These are phyloP conservation scores for Peronospora destructor DNA, from an alignment of 352 stramenopile genomes.

Conservation along the genomic window DNA sequence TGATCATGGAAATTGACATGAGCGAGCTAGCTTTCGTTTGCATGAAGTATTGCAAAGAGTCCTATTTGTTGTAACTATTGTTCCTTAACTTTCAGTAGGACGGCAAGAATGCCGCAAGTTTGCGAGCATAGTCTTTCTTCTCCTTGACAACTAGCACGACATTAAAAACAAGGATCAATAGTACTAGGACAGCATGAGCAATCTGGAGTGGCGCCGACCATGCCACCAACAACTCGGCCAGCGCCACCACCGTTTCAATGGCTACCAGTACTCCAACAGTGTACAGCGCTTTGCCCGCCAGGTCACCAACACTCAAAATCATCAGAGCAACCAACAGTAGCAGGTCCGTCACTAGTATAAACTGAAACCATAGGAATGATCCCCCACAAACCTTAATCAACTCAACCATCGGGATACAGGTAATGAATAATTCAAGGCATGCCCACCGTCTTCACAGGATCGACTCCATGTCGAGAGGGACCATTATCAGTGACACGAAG, in stretches of 20 bases:
- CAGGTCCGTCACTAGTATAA: slow-evolving; percentile 40
- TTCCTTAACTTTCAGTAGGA: slow-evolving; percentile 22
- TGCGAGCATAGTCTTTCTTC: slow-evolving; percentile 22
- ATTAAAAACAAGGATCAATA: slow-evolving; percentile 28
- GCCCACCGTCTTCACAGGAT: slow-evolving; percentile 28
- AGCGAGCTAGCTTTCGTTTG: not conserved
- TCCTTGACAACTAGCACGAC: slow-evolving; percentile 22
- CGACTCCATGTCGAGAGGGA: not conserved
- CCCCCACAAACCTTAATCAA: too few species aligned
- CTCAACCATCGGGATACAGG: too few species aligned
- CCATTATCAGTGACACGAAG: slow-evolving; percentile 16
- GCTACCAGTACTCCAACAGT: slow-evolving; percentile 31
- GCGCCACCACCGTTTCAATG: slow-evolving; percentile 36
- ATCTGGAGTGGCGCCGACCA: slow-evolving; percentile 33
- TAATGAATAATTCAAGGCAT: not conserved
- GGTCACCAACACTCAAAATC: slow-evolving; percentile 33
- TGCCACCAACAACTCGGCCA: slow-evolving; percentile 25
- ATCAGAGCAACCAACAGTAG: slow-evolving; percentile 38
- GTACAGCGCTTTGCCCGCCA: slow-evolving; percentile 31
- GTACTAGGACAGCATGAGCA: slow-evolving; percentile 31
- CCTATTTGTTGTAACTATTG: not conserved
- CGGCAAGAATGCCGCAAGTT: slow-evolving; percentile 31
- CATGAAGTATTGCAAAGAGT: not conserved
- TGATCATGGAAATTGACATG: slow-evolving; percentile 13
- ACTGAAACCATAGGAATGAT: slow-evolving; percentile 21